Conservation (phyloP, 2,329 filamentous ascomycete species). For the Sporothrix schenckii region DNA sequence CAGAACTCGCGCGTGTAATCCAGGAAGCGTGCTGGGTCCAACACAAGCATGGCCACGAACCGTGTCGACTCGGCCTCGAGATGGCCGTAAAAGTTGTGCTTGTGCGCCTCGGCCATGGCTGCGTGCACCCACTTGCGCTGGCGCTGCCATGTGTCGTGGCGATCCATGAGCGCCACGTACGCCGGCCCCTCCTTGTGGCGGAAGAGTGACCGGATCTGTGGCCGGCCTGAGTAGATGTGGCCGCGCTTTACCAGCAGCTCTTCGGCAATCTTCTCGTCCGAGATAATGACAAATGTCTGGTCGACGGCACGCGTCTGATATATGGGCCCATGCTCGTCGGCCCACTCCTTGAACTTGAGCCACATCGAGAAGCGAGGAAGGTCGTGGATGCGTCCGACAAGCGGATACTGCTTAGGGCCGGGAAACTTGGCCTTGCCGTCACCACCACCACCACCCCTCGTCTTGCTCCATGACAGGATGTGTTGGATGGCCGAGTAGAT, state of each 20-base stretch:
- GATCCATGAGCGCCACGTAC: conserved; percentile 56
- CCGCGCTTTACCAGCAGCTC: conserved; percentile 55
- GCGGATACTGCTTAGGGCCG: conserved; percentile 52
- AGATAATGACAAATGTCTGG: conserved; percentile 51
- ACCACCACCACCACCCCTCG: conserved; percentile 35
- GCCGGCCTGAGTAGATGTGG: conserved; percentile 55
- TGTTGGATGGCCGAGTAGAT: conserved; percentile 49
- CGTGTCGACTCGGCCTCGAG: conserved; percentile 52
- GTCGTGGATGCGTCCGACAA: conserved; percentile 55
- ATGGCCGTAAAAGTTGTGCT: conserved; percentile 52
- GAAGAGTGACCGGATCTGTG: conserved; percentile 54
- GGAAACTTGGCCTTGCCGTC: conserved; percentile 46
- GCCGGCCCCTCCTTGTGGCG: conserved; percentile 53
- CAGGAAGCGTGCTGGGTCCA: conserved; percentile 53
- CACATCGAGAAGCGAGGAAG: conserved; percentile 52
- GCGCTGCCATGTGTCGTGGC: conserved; percentile 53
- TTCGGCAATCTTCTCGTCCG: conserved; percentile 53
- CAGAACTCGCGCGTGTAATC: conserved; percentile 53
- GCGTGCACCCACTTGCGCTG: conserved; percentile 58
- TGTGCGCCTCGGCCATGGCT: conserved; percentile 47
- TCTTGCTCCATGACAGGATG: conserved; percentile 44
- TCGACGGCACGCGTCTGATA: conserved; percentile 49
- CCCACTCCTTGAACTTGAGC: conserved; percentile 57
- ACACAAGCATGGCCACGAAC: conserved; percentile 50
- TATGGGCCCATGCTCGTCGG: conserved; percentile 49